These are phyloP conservation scores for Yamadazyma songkhlaensis DNA, from an alignment of 1,139 yeast species.

Conservation along the genomic window DNA sequence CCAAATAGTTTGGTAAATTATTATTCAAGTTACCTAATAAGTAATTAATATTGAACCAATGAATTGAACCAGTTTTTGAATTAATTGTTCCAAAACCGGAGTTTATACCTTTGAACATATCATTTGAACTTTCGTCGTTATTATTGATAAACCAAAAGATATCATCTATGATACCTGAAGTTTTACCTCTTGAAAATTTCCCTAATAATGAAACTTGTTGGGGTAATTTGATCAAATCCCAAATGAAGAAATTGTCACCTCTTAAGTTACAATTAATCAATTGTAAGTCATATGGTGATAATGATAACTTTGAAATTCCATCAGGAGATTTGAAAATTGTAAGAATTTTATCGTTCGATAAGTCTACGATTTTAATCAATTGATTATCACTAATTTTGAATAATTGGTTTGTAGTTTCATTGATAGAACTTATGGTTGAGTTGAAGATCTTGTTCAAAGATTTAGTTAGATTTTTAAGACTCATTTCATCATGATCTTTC, in stretches of 20 bases:
- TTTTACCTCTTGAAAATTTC: conserved; percentile 61
- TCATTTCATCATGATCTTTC: conserved; percentile 16
- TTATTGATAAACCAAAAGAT: conserved; percentile 52
- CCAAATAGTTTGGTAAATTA: conserved; percentile 19
- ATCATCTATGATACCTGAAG: conserved; percentile 52
- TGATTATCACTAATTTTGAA: conserved; percentile 28
- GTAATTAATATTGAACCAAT: conserved; percentile 54
- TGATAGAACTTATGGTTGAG: conserved; percentile 34
- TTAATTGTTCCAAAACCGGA: conserved; percentile 57
- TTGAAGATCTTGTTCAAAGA: conserved; percentile 32
- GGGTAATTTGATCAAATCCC: conserved; percentile 61
- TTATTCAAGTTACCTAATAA: conserved; percentile 31
- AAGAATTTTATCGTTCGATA: conserved; percentile 40
- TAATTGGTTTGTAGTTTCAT: conserved; percentile 22
- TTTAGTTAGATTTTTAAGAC: conserved; percentile 31
- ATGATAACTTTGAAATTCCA: conserved; percentile 58
- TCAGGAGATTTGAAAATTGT: conserved; percentile 60
- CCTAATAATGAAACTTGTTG: conserved; percentile 54
- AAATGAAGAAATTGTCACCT: conserved; percentile 62
- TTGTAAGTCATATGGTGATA: conserved; percentile 63
- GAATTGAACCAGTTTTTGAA: conserved; percentile 57
- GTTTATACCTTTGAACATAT: conserved; percentile 23
- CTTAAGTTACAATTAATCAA: conserved; percentile 55
- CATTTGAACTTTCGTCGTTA: conserved; percentile 12
- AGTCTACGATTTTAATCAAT: conserved; percentile 43